Evolutionary conservation across 176 grass and related monocot genomes (phyloP).

Genomic region (Tillandsia leiboldiana): DNA sequence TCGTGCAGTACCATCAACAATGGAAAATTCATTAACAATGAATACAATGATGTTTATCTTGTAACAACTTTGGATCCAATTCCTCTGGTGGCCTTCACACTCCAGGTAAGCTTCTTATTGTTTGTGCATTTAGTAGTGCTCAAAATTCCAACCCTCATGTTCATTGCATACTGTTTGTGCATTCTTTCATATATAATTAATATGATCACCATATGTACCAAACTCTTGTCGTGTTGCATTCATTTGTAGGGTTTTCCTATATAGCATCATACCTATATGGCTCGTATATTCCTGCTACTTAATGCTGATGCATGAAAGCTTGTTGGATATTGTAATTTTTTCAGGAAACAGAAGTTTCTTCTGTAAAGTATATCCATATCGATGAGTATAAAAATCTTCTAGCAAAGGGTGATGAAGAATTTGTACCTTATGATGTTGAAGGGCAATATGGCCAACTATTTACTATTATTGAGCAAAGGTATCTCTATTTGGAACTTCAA

Average conservation of each 20-base stretch:
- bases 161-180: too few relatives aligned
- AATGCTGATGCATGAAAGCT: too few relatives aligned
- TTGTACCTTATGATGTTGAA: slow-evolving; percentile 81
- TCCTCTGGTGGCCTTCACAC: slow-evolving; percentile 76
- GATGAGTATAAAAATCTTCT: slow-evolving; percentile 71
- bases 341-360: slow-evolving; percentile 86
- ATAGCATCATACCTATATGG: too few relatives aligned
- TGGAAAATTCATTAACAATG: slow-evolving; percentile 67
- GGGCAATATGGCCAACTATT: slow-evolving; percentile 72
- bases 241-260: too few relatives aligned
- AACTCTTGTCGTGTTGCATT: too few relatives aligned
- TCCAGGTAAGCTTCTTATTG: slow-evolving; percentile 49
- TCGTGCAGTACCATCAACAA: slow-evolving; percentile 65
- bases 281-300: too few relatives aligned
- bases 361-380: slow-evolving; percentile 58
- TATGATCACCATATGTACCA: too few relatives aligned
- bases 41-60: slow-evolving; percentile 91
- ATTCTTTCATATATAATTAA: background rate
- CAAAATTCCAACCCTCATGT: too few relatives aligned
- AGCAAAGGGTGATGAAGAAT: slow-evolving; percentile 49
- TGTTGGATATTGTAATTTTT: slow-evolving; percentile 4
- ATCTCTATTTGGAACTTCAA: background rate
- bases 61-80: slow-evolving; percentile 80
- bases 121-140: slow-evolving; percentile 5
- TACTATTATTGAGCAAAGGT: slow-evolving; percentile 81